Evolutionary conservation across 345 rosid genomes (phyloP).

Genomic region (Corymbia maculata): DNA sequence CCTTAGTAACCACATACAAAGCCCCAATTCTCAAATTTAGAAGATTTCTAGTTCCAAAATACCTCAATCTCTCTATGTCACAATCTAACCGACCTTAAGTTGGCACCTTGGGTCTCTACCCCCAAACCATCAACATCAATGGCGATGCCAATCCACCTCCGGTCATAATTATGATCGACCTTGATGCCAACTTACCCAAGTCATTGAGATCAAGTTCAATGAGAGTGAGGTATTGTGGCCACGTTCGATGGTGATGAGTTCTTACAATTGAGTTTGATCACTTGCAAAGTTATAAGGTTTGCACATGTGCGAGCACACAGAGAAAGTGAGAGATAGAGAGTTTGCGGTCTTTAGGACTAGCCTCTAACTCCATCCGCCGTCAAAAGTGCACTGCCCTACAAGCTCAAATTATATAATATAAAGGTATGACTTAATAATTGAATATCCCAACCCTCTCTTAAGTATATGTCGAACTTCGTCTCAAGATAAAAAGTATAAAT

Average conservation of each 20-base stretch:
- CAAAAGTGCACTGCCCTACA: background rate
- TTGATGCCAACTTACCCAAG: background rate
- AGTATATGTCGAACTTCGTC: background rate
- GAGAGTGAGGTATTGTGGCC: background rate
- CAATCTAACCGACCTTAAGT: background rate
- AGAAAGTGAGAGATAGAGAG: background rate
- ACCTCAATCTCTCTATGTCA: background rate
- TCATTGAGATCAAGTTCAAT: background rate
- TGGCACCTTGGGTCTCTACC: background rate
- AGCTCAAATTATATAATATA: background rate
- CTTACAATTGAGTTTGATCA: background rate
- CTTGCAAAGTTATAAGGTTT: background rate
- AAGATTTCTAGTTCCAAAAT: background rate
- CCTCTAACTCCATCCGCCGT: background rate
- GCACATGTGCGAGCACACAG: background rate
- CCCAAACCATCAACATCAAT: background rate
- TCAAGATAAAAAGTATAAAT: background rate
- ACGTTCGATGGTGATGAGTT: background rate
- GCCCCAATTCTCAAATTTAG: background rate
- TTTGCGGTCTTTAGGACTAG: background rate
- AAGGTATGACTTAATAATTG: fast-evolving
- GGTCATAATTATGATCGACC: background rate
- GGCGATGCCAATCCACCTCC: background rate
- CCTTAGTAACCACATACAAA: background rate
- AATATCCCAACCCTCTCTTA: background rate